Evolutionary conservation across 2,329 filamentous ascomycete genomes (phyloP), one percentile per base, ranked within the genome.

Genomic region (Talaromyces sp.): DNA sequence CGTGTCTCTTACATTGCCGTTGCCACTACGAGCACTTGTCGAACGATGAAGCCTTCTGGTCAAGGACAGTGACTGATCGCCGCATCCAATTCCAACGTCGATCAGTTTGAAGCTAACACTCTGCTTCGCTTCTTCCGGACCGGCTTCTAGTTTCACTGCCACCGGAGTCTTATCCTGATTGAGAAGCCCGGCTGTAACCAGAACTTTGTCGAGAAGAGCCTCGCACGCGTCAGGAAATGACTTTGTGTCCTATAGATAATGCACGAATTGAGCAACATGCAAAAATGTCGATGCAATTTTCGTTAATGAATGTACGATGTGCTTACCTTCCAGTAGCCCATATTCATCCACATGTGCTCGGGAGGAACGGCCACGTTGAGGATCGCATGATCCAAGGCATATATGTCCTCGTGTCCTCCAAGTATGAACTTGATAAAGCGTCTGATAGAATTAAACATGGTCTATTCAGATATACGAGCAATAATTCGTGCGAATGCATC

Each of bases 341-440:
- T 45, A 45, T 87, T 87, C 84, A 87, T 87, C 85, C 85, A 88
- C 84, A 87, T 85, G 22, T 78, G 79, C 7, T 72, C 69, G 3
- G 81, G 75, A 1, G 82, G 81, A 1, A 83, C 71, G 22, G 77
- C 73, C 27, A 85, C 67, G 69, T 87, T 85, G 58, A 87, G 79
- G 66, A 84, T 81, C 67, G 83, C 85, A 76, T 87, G 85, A 22
- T 84, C 82, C 16, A 45, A 19, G 16, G 16, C 31, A 37, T 37
- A 80, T 19, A 45, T 19, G n/a, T 45, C 41, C 16, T 45, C 41
- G n/a, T 19, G 41, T 10, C 16, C n/a, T 19, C 41, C 41, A 10
- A 45, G 7, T 11, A 19, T 22, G 8, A 9, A 45, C 8, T 45
- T 45, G n/a, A 45, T 1, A 45, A 45, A 8, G 39, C 39, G 39